Base-by-base conservation (phyloP, 2,329 filamentous ascomycete species). In the Nannizzia gypsea region DNA sequence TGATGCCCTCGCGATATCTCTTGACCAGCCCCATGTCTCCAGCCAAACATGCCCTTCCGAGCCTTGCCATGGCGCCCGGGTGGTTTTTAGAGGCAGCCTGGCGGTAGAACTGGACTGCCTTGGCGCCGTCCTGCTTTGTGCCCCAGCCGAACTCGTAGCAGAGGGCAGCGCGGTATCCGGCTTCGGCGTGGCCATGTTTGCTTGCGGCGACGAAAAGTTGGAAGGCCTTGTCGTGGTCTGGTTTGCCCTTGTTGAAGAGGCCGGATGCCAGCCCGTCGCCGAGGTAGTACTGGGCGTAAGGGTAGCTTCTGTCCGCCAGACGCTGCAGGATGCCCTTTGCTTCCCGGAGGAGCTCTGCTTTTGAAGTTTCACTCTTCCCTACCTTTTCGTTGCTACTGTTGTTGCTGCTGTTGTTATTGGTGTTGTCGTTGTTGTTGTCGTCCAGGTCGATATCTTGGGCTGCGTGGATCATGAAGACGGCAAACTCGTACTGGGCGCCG, bases 91-190 rank as follows among this genome's bases (percentile, higher is more conserved):
- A 89, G 1, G 93, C 91, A 8, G 91, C 88, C 63, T 88, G 86
- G 59, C 92, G 86, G 70, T 96, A 88, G 72, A 93, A 99, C 71
- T 97, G 91, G 1, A 95, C 88, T 48, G 93, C 92, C 74, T 96
- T 96, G 56, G 87, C 84, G 60, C 88, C 87, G 68, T 96, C 90
- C 68, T 90, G 90, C 60, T 90, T 85, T 68, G 87, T 95, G 44
- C 93, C 93, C 93, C 93, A 99, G 63, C 91, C 93, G 73, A 96
- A 97, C 73, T 99, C 93, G 76, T 97, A 97, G 77, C 91, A 96
- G 60, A 99, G 80, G 15, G 88, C 93, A 58, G 92, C 87, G 59
- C 93, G 88, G 74, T 96, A 99, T 38, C 87, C 91, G 60, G 93
- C 93, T 77, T 99, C 93, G 55, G 93, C 90, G 72, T 99, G 93